Evolutionary conservation across 148 eudicot species (phyloP).

Genomic region (Tetragonia tetragonoides): DNA sequence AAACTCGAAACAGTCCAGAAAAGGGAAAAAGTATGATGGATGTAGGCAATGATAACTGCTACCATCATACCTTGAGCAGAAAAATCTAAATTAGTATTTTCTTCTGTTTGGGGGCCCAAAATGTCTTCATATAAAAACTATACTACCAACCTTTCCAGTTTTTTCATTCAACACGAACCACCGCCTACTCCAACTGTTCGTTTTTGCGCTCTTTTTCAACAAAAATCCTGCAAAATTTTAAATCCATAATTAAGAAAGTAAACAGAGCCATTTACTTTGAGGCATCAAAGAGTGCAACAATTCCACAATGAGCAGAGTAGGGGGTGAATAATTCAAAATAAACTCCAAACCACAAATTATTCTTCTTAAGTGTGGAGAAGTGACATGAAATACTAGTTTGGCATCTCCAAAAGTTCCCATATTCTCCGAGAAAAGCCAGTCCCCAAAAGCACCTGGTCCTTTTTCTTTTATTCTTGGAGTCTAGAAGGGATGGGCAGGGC

Average conservation of each 20-base stretch:
- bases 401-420: background rate
- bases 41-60: background rate
- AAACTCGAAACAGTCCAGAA: too few relatives aligned
- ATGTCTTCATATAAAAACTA: background rate
- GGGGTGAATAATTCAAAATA: background rate
- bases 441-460: background rate
- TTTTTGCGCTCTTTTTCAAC: constrained; percentile 90
- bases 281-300: background rate
- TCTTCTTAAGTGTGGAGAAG: background rate
- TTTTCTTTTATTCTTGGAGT: background rate
- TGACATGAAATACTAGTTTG: background rate
- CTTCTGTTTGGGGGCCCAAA: too few relatives aligned
- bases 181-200: constrained; percentile 82
- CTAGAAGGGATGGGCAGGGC: background rate
- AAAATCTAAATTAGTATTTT: too few relatives aligned
- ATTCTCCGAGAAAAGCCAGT: background rate
- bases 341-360: background rate
- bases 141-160: constrained; percentile 80
- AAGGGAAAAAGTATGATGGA: background rate
- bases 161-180: constrained; percentile 97
- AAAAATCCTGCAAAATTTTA: constrained; percentile 57
- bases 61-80: too few relatives aligned
- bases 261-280: background rate
- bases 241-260: background rate
- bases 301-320: background rate